Evolutionary conservation across 306 rosid species (phyloP), one percentile per base, ranked within the genome.

Genomic region (Castanea sativa): DNA sequence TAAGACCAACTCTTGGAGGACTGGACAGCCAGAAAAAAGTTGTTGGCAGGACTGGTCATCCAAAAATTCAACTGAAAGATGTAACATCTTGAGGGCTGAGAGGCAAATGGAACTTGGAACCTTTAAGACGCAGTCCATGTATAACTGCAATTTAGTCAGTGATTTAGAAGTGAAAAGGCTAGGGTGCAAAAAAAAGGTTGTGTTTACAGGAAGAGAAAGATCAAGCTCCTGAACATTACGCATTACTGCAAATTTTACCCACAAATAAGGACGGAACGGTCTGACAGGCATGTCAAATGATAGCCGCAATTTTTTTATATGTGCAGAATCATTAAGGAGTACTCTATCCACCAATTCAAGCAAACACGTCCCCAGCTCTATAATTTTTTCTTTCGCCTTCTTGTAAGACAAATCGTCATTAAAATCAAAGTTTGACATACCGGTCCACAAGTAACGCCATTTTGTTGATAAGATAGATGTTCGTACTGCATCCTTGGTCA

Each of bases 401-500:
- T 0, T 1, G 45, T 3, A 3, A 15, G 2, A 4, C 9, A 21
- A n/a, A n/a, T 55, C 68, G 0, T 38, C 43, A 5, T 38, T 8
- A 71, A 76, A 64, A 81, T 61, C 38, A 23, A 58, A 70, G 77
- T 11, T 29, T 51, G 77, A 59, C 52, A 69, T 58, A 21, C 69
- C 6, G 5, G 77, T 76, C 73, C 84, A 76, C n/a, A 81, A 59
- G 73, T 49, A 27, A 73, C 38, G 60, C 80, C 84, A 75, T 43
- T 63, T 69, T 69, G 55, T 81, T 9, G 80, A 60, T 57, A 81
- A 49, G 20, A 75, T 2, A n/a, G 80, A 75, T 2, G 80, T 58
- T 75, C 65, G 1, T 57, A 75, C 29, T 13, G 65, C 80, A 69
- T 69, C 80, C 23, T 80, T 69, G 7, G 55, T 68, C 2, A 63